A percentile compares a stretch with the other conserved stretches of the same genome.
These are phyloP conservation scores for Gynochthodes officinalis DNA, from an alignment of 257 asterid genomes.

Conservation along the genomic window DNA sequence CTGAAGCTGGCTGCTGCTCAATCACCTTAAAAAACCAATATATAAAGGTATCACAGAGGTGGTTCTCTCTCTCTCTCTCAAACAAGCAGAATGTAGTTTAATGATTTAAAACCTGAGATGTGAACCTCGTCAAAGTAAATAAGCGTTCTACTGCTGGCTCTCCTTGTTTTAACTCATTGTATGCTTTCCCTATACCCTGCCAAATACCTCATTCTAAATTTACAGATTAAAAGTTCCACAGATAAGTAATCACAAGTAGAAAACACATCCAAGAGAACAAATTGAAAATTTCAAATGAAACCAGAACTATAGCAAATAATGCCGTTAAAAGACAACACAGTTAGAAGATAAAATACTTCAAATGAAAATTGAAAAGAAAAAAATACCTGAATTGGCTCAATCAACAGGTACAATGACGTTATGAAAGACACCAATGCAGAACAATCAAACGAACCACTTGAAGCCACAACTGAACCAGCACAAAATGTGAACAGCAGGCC, in stretches of 20 bases:
- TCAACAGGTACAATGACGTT: constrained; percentile 74
- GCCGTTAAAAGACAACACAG: background rate
- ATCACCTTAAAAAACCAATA: constrained; percentile 34
- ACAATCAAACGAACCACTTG: constrained; percentile 56
- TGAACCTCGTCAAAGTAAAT: constrained; percentile 58
- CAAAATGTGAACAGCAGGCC: constrained; percentile 57
- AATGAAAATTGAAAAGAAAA: constrained; percentile 1
- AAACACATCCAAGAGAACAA: background rate
- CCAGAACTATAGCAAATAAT: background rate
- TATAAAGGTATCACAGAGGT: background rate
- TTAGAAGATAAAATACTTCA: background rate
- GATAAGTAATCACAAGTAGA: constrained; percentile 10
- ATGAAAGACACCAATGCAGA: constrained; percentile 61
- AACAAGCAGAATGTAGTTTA: background rate
- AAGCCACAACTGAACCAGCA: constrained; percentile 50
- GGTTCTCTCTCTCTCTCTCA: background rate
- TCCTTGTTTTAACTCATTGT: constrained; percentile 93
- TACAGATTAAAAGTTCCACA: constrained; percentile 35
- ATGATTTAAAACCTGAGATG: constrained; percentile 46
- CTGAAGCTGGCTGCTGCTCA: constrained; percentile 67
- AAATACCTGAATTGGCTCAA: constrained; percentile 84
- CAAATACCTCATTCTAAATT: constrained; percentile 37
- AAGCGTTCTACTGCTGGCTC: constrained; percentile 94
- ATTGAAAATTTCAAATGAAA: background rate
- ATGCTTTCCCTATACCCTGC: constrained; percentile 90